Conservation (phyloP, 1,284 basidiomycete species). For the Cutaneotrichosporon cutaneum region DNA sequence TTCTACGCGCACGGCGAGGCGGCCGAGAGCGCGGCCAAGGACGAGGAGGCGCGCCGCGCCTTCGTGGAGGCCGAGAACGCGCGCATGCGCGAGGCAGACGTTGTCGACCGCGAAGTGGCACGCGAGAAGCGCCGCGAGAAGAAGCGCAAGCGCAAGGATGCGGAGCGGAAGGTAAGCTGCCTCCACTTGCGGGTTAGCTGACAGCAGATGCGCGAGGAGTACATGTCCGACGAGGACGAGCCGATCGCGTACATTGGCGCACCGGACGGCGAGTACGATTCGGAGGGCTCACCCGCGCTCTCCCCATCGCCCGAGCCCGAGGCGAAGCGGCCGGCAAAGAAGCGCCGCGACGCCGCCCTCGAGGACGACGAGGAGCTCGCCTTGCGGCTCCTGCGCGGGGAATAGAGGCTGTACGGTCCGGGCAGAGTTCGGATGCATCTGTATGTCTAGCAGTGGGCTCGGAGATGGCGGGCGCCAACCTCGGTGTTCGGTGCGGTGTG, state of each 20-base stretch:
- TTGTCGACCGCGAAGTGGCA: slow-evolving; percentile 75
- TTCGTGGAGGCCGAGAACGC: slow-evolving; percentile 72
- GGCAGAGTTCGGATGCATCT: background rate
- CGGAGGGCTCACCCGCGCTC: slow-evolving; percentile 9
- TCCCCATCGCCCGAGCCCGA: slow-evolving; percentile 24
- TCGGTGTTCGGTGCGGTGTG: too few relatives aligned
- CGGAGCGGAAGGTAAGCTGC: slow-evolving; percentile 63
- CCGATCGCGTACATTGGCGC: slow-evolving; percentile 19
- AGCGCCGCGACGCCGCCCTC: slow-evolving; percentile 20
- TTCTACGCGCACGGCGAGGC: slow-evolving; percentile 72
- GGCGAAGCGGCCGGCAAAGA: slow-evolving; percentile 17
- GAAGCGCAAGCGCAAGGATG: slow-evolving; percentile 79
- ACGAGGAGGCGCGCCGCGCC: slow-evolving; percentile 64
- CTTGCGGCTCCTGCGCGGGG: slow-evolving; percentile 43
- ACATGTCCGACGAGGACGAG: slow-evolving; percentile 21
- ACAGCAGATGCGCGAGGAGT: slow-evolving; percentile 15
- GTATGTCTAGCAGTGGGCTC: background rate
- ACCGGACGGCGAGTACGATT: slow-evolving; percentile 13
- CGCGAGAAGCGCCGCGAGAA: slow-evolving; percentile 84
- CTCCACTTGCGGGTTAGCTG: background rate
- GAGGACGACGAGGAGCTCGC: slow-evolving; percentile 51
- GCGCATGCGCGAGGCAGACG: slow-evolving; percentile 69
- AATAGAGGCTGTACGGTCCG: slow-evolving; percentile 6
- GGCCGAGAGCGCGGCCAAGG: slow-evolving; percentile 65
- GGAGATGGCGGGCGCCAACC: background rate